Evolutionary conservation across 192 early-diverging fungal species (phyloP).

Genomic region (Coemansia sp.): DNA sequence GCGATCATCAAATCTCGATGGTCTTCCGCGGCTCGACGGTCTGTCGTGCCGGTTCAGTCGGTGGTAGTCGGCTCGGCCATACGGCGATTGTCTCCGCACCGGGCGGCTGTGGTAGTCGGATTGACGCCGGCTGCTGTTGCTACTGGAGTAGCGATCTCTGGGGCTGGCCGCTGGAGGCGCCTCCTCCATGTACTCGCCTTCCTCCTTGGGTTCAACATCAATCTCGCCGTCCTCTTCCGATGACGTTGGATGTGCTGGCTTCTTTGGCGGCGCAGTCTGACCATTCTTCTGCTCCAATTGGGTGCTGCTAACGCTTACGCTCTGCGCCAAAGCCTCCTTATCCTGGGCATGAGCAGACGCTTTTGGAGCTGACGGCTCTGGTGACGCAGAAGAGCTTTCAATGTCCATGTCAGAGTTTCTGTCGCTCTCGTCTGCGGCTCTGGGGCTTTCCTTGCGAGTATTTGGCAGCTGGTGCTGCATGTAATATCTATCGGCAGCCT

Average conservation of each 20-base stretch:
- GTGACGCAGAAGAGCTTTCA: slow-evolving; percentile 14
- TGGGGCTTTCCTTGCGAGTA: neutral
- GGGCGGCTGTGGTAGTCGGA: neutral
- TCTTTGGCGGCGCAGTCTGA: neutral
- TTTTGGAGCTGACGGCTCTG: neutral
- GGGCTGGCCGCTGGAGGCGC: neutral
- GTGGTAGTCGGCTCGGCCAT: slow-evolving; percentile 3
- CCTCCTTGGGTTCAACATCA: slow-evolving; percentile 23
- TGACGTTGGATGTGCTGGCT: slow-evolving; percentile 5
- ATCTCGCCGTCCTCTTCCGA: slow-evolving; percentile 50
- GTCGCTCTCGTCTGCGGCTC: neutral
- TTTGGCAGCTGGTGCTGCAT: neutral
- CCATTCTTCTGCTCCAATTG: neutral
- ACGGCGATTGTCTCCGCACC: neutral
- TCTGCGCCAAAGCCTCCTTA: neutral
- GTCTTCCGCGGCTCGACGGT: slow-evolving; percentile 2
- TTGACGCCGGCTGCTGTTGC: slow-evolving; percentile 2
- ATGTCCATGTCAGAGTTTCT: slow-evolving; percentile 45
- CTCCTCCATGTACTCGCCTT: slow-evolving; percentile 27
- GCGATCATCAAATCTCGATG: slow-evolving; percentile 11
- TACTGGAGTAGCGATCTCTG: neutral
- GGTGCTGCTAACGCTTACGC: slow-evolving; percentile 1
- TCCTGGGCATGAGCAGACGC: neutral
- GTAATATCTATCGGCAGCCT: slow-evolving; percentile 1
- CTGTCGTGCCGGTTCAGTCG: slow-evolving; percentile 4